Evolutionary conservation across 495 filamentous ascomycete genomes (phyloP).

Genomic region (Aspergillus asperescens): DNA sequence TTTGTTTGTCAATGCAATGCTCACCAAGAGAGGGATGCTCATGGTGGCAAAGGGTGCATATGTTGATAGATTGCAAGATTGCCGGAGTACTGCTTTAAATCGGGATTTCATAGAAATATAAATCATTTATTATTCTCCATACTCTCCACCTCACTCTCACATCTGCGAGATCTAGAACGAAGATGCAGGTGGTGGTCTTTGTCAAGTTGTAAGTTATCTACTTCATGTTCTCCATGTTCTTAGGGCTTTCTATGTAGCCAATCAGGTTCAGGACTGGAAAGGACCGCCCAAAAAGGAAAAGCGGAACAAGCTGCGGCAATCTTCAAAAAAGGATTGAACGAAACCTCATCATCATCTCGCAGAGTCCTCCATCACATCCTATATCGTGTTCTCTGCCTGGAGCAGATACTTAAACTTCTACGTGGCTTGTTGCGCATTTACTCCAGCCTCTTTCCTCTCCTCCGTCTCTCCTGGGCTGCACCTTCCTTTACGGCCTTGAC

Average conservation of each 20-base stretch:
- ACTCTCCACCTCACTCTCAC: too few species aligned
- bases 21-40: neutral
- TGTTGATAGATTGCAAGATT: neutral
- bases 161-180: too few species aligned
- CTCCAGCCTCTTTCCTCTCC: neutral
- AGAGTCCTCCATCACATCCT: slow-evolving; percentile 2
- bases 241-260: slow-evolving; percentile 11
- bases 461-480: slow-evolving; percentile 20
- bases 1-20: neutral
- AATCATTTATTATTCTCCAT: too few species aligned
- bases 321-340: slow-evolving; percentile 35
- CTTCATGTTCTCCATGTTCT: slow-evolving; percentile 9
- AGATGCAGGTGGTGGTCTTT: too few species aligned
- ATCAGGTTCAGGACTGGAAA: slow-evolving; percentile 17
- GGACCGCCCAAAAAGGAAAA: slow-evolving; percentile 38
- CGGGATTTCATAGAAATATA: neutral
- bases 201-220: too few species aligned
- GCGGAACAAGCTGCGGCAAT: slow-evolving; percentile 23
- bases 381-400: slow-evolving; percentile 38
- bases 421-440: slow-evolving; percentile 7
- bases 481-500: slow-evolving; percentile 23
- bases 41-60: too few species aligned
- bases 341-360: slow-evolving; percentile 32
- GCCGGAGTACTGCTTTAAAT: neutral
- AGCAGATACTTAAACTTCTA: slow-evolving; percentile 30